Evolutionary conservation across 108 stramenopile species (phyloP).

Genomic region (Fragilaria crotonensis): DNA sequence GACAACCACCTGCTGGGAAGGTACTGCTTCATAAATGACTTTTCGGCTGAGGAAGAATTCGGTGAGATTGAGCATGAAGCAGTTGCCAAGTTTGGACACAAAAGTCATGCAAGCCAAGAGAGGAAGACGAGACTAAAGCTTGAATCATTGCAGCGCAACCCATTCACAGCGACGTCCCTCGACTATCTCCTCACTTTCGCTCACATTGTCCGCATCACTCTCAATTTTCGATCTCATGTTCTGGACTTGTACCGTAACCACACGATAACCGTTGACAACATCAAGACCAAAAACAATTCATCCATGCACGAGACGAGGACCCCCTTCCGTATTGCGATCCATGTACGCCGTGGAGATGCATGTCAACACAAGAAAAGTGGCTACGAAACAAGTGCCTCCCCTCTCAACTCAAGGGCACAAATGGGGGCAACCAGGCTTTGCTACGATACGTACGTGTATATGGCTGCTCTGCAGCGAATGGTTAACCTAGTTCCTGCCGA

Average conservation of each 20-base stretch:
- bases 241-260: not conserved
- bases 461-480: not conserved
- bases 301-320: not conserved
- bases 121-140: slow-evolving; percentile 1
- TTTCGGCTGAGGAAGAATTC: slow-evolving; percentile 4
- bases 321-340: not conserved
- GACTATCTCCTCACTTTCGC: slow-evolving; percentile 2
- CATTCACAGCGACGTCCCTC: not conserved
- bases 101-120: not conserved
- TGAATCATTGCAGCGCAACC: not conserved
- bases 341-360: slow-evolving; percentile 1
- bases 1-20: not conserved
- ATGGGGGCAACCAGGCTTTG: not conserved
- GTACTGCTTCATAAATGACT: slow-evolving; percentile 3
- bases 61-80: not conserved
- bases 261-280: not conserved
- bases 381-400: slow-evolving; percentile 1
- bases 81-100: not conserved
- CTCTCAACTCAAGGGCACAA: not conserved
- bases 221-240: not conserved
- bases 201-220: not conserved
- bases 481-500: not conserved
- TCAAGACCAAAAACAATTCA: not conserved
- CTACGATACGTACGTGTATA: not conserved
- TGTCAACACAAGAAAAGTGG: slow-evolving; percentile 2